Evolutionary conservation across 177 flowering plant genomes (phyloP).

Genomic region (Telopea speciosissima): DNA sequence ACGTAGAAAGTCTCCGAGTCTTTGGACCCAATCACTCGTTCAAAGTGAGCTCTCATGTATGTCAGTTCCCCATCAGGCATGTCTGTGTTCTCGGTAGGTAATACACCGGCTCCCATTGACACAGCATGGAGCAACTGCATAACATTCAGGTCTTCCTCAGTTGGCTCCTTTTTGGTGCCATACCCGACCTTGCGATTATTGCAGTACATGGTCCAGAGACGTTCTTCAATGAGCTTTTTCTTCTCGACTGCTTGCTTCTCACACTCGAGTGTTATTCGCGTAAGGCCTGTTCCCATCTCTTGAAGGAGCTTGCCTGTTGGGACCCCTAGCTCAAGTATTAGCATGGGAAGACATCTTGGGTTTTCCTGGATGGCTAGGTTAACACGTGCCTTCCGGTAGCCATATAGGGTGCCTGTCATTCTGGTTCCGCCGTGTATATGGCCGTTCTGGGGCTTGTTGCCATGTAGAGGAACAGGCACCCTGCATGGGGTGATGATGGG

Average conservation of each 20-base stretch:
- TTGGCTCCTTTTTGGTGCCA: constrained; percentile 52
- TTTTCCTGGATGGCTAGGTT: constrained; percentile 61
- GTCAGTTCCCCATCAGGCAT: neutral
- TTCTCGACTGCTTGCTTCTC: constrained; percentile 39
- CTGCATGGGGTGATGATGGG: constrained; percentile 68
- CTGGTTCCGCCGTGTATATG: constrained; percentile 48
- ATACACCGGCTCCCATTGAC: neutral
- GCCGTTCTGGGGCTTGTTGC: constrained; percentile 19
- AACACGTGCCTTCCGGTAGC: constrained; percentile 48
- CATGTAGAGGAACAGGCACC: constrained; percentile 31
- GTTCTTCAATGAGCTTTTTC: constrained; percentile 56
- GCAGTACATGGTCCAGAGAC: constrained; percentile 71
- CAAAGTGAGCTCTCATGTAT: neutral
- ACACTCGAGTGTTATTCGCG: constrained; percentile 67
- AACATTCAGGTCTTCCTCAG: constrained; percentile 50
- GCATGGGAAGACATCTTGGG: constrained; percentile 47
- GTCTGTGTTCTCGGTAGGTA: neutral
- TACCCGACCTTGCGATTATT: constrained; percentile 73
- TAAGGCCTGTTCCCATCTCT: constrained; percentile 66
- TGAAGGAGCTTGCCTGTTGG: constrained; percentile 61
- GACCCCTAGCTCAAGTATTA: constrained; percentile 62
- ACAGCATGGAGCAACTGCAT: constrained; percentile 35
- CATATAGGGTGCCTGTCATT: constrained; percentile 74
- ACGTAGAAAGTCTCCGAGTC: neutral
- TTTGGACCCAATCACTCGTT: neutral